Evolutionary conservation across 2,329 filamentous ascomycete species (phyloP).

Genomic region (Aspergillus sp.): DNA sequence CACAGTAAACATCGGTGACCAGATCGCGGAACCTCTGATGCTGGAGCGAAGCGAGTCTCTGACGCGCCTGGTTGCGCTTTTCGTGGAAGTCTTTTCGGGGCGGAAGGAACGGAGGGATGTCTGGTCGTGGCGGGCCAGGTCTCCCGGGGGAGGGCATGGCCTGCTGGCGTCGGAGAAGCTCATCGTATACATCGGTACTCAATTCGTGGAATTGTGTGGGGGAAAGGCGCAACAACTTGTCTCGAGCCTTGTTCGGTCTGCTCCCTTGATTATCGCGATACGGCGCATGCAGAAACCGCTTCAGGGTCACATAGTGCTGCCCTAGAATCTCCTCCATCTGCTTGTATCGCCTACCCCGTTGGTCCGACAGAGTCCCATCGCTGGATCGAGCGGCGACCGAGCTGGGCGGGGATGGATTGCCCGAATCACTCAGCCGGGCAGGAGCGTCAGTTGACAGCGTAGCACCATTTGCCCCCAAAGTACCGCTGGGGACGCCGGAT

Average conservation of each 20-base stretch:
- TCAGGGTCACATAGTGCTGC: slow-evolving; percentile 78
- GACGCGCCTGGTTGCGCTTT: slow-evolving; percentile 94
- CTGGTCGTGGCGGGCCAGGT: slow-evolving; percentile 30
- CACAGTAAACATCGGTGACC: slow-evolving; percentile 92
- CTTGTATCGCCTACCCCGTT: slow-evolving; percentile 55
- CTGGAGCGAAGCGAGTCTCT: slow-evolving; percentile 86
- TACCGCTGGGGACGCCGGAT: slow-evolving; percentile 55
- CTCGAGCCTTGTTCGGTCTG: slow-evolving; percentile 81
- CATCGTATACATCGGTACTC: slow-evolving; percentile 96
- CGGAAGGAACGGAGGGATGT: slow-evolving; percentile 66
- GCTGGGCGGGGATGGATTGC: slow-evolving; percentile 75
- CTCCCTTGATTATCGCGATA: slow-evolving; percentile 71
- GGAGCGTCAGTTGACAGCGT: slow-evolving; percentile 19
- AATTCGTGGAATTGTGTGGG: slow-evolving; percentile 94
- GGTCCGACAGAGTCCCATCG: slow-evolving; percentile 65
- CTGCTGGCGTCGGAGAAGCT: slow-evolving; percentile 80
- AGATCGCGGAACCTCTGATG: slow-evolving; percentile 84
- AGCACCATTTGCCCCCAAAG: slow-evolving; percentile 54
- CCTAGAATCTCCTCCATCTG: slow-evolving; percentile 65
- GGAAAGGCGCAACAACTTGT: slow-evolving; percentile 87
- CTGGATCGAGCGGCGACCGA: slow-evolving; percentile 74
- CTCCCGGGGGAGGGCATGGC: slow-evolving; percentile 45
- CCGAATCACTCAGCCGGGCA: slow-evolving; percentile 22
- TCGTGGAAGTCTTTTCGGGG: slow-evolving; percentile 91
- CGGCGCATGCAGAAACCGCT: slow-evolving; percentile 66